Evolutionary conservation across 148 eudicot species (phyloP).

Genomic region (Dysphania ambrosioides): DNA sequence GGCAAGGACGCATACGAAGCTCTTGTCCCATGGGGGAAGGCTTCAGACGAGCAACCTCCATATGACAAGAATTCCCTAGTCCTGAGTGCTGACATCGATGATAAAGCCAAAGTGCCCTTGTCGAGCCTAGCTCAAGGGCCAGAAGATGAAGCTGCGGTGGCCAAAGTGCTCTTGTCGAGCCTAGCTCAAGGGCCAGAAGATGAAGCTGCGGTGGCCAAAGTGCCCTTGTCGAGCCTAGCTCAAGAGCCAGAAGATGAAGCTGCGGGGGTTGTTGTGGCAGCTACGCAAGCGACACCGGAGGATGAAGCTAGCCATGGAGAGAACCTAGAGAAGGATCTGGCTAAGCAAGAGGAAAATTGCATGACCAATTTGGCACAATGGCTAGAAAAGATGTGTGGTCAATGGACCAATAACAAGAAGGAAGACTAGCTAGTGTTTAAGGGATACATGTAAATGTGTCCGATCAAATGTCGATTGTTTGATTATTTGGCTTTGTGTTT

Average conservation of each 20-base stretch:
- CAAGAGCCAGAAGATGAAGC: too few species aligned
- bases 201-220: too few species aligned
- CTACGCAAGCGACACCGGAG: too few species aligned
- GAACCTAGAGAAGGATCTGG: neutral
- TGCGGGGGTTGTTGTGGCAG: too few species aligned
- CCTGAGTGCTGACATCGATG: neutral
- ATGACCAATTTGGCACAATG: slow-evolving; percentile 39
- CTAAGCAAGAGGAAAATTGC: slow-evolving; percentile 38
- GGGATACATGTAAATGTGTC: slow-evolving; percentile 16
- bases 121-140: neutral
- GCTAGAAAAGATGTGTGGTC: slow-evolving; percentile 44
- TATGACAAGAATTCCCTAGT: neutral
- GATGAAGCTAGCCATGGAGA: neutral
- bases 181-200: neutral
- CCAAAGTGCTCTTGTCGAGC: neutral
- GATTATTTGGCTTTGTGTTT: neutral
- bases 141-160: neutral
- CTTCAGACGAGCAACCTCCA: neutral
- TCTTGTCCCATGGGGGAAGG: neutral
- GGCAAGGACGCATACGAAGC: neutral
- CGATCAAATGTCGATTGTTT: neutral
- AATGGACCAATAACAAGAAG: slow-evolving; percentile 32
- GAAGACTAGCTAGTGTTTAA: slow-evolving; percentile 19
- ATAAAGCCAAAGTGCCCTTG: neutral
- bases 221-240: too few species aligned